phyloP scores from a whole-genome alignment of 2,329 filamentous ascomycete genomes.

The Neoarthrinium moseri region DNA sequence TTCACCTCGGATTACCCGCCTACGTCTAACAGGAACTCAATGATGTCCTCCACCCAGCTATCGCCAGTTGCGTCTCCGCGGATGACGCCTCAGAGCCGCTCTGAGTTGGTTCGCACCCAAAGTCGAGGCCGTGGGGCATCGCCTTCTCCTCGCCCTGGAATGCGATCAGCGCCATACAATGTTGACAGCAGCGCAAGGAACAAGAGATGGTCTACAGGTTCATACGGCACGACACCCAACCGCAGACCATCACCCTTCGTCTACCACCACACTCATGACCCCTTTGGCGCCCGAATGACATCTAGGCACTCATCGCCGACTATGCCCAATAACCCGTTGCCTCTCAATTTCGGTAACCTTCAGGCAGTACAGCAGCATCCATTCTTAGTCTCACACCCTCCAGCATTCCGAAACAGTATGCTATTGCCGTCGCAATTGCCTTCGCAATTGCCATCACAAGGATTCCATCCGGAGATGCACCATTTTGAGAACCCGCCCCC shows the following conservation, averaged over 20 bases:
- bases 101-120: conserved; percentile 60
- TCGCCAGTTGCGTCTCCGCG: conserved; percentile 72
- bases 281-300: conserved; percentile 58
- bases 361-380: conserved; percentile 55
- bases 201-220: conserved; percentile 79
- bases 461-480: conserved; percentile 48
- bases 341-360: conserved; percentile 54
- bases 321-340: conserved; percentile 44
- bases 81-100: conserved; percentile 59
- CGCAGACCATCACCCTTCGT: conserved; percentile 60
- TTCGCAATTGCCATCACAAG: conserved; percentile 49
- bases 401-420: conserved; percentile 58
- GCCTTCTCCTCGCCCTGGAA: conserved; percentile 66
- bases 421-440: conserved; percentile 48
- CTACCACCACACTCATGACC: conserved; percentile 60
- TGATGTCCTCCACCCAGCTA: conserved; percentile 68
- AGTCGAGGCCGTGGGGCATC: conserved; percentile 67
- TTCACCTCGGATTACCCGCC: conserved; percentile 67
- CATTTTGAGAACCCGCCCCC: conserved; percentile 60
- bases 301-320: conserved; percentile 52
- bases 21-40: conserved; percentile 65
- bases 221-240: conserved; percentile 58
- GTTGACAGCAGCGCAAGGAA: conserved; percentile 62
- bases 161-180: conserved; percentile 69
- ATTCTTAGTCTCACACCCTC: conserved; percentile 52